Conservation (phyloP, 208 protist species). For the Trichomonas vaginalis region DNA sequence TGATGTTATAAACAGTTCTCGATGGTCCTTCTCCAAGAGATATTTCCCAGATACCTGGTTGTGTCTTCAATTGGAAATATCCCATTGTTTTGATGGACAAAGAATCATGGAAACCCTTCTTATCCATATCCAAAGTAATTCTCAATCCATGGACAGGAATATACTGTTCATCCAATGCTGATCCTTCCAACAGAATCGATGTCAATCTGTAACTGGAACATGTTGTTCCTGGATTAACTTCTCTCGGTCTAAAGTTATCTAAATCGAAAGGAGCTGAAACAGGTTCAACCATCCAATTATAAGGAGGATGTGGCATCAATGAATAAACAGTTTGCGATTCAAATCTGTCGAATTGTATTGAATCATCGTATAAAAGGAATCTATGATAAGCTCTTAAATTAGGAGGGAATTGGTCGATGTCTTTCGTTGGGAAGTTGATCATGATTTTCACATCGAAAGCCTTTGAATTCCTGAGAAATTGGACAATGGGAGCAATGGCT, state of each 20-base stretch:
- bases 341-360: neutral
- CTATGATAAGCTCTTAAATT: neutral
- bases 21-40: neutral
- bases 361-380: neutral
- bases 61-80: conserved; percentile 2
- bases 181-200: neutral
- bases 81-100: neutral
- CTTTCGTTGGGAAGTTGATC: neutral
- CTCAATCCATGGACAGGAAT: neutral
- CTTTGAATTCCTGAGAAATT: neutral
- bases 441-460: neutral
- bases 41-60: conserved; percentile 3
- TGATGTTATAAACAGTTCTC: neutral
- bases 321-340: neutral
- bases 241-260: neutral
- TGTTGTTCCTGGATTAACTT: neutral
- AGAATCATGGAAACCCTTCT: neutral
- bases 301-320: neutral
- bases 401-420: neutral
- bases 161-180: neutral
- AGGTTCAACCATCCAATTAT: neutral
- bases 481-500: neutral
- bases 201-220: neutral
- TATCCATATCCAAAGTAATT: neutral
- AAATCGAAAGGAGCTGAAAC: neutral